A percentile compares a stretch with the other conserved stretches of the same genome.
These are phyloP conservation scores for Aspergillus sp. DNA, from an alignment of 2,329 filamentous ascomycete genomes.

Conservation along the genomic window DNA sequence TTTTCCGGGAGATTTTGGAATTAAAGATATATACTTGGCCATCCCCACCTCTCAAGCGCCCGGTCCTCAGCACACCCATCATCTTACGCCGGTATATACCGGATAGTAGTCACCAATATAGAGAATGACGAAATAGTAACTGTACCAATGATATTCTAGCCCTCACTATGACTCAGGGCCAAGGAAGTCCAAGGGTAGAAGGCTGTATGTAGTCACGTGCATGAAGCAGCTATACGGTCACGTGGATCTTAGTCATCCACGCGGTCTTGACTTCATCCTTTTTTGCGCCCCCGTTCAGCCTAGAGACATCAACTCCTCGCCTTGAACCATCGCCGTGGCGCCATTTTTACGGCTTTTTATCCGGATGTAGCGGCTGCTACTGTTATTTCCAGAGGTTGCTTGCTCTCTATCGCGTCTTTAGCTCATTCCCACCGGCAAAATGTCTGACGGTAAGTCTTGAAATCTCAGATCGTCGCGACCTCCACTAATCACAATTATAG, in stretches of 20 bases:
- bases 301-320: slow-evolving; percentile 19
- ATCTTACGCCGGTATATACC: background rate
- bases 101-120: no score
- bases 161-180: background rate
- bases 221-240: background rate
- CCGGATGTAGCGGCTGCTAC: slow-evolving; percentile 37
- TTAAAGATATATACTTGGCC: background rate
- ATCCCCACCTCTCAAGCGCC: background rate
- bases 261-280: slow-evolving; percentile 15
- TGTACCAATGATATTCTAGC: background rate
- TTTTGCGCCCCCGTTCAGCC: slow-evolving; percentile 6
- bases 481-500: slow-evolving; percentile 39
- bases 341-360: slow-evolving; percentile 31
- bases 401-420: slow-evolving; percentile 26
- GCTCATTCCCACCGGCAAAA: slow-evolving; percentile 27
- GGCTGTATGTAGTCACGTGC: background rate
- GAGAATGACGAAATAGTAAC: background rate
- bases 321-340: slow-evolving; percentile 23
- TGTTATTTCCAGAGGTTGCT: slow-evolving; percentile 25
- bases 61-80: background rate
- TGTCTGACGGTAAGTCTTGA: slow-evolving; percentile 45
- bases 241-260: slow-evolving; percentile 14
- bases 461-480: slow-evolving; percentile 11
- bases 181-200: background rate
- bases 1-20: background rate